These are phyloP conservation scores for Russula dissimulans DNA, from an alignment of 768 basidiomycete genomes.

Conservation along the genomic window DNA sequence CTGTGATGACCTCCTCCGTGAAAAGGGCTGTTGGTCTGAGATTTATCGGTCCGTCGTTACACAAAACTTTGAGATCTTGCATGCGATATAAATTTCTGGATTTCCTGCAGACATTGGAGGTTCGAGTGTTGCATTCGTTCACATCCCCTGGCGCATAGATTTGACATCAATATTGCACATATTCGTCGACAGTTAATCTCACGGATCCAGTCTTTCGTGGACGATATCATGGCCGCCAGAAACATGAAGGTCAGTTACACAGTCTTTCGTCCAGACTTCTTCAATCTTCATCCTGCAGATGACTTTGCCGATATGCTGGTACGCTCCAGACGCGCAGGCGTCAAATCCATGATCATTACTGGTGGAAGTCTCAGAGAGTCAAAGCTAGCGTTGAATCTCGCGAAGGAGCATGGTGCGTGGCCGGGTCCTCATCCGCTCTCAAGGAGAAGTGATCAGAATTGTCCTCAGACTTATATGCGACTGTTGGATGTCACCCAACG, in stretches of 20 bases:
- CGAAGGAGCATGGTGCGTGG: conserved; percentile 40
- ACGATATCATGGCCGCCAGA: conserved; percentile 27
- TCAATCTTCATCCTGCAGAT: conserved; percentile 30
- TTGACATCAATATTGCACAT: too few species aligned
- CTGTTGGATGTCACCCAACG: conserved; percentile 76
- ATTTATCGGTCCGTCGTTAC: conserved; percentile 4
- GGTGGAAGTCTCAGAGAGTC: conserved; percentile 65
- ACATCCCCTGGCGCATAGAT: neutral
- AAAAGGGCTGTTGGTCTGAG: neutral
- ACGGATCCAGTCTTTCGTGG: conserved; percentile 35
- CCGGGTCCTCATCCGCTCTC: neutral
- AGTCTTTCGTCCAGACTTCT: neutral
- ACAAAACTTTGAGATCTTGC: neutral
- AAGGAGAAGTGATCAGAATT: neutral
- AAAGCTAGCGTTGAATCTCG: conserved; percentile 48
- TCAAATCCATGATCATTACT: conserved; percentile 67
- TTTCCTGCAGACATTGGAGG: conserved; percentile 22
- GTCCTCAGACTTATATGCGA: conserved; percentile 47
- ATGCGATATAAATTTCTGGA: conserved; percentile 32
- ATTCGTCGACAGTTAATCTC: conserved; percentile 27
- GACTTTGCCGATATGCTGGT: conserved; percentile 52
- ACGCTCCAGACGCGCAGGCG: conserved; percentile 49
- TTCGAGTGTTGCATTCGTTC: neutral
- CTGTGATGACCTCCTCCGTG: neutral
- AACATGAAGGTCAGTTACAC: conserved; percentile 26